Base-by-base conservation (phyloP, 495 filamentous ascomycete genomes). In the Aspergillus kassunensis region DNA sequence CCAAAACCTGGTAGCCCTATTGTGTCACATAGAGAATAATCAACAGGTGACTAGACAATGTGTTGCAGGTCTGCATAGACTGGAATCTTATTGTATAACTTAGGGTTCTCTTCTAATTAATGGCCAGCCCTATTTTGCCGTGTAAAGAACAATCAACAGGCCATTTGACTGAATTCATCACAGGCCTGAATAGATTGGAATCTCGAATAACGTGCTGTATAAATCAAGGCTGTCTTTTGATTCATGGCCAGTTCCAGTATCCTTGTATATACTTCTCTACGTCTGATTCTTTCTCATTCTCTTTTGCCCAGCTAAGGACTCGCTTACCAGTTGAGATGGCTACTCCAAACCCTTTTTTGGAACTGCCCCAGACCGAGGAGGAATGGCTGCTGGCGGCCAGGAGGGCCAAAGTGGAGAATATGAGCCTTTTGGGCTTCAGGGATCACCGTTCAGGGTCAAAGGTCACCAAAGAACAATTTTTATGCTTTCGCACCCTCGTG, bases 401-500 rank as follows among this genome's bases (percentile, higher is more conserved):
- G 31, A 34, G 13, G 4, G 31, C 31, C 10, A 34, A 34, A 12
- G 31, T 34, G 3, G 31, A 34, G 10, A 34, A 34, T 12, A 34
- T 12, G 3, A 34, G 31, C n/a, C 31, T 34, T 34, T 34, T 34
- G 4, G 10, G 31, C 31, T 34, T 34, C n/a, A 34, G 31, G n/a
- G 31, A 34, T 12, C 31, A 34, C 31, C 10, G 31, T 12, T 34
- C 31, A 7, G 31, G 4, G 4, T 34, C 31, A 4, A 34, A 34
- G n/a, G 31, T 34, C 10, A 34, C 31, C 31, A 34, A 34, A 34
- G 4, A 4, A 12, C 36, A 39, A 20, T 44, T 44, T 13, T 13
- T 44, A 13, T 27, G 5, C 41, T 30, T 44, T 29, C 41, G 41
- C 21, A 44, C 41, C 25, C 41, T 44, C 20, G 41, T 44, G 41